phyloP scores from a whole-genome alignment of 495 filamentous ascomycete genomes.

The Hypoxylon subgilvum region DNA sequence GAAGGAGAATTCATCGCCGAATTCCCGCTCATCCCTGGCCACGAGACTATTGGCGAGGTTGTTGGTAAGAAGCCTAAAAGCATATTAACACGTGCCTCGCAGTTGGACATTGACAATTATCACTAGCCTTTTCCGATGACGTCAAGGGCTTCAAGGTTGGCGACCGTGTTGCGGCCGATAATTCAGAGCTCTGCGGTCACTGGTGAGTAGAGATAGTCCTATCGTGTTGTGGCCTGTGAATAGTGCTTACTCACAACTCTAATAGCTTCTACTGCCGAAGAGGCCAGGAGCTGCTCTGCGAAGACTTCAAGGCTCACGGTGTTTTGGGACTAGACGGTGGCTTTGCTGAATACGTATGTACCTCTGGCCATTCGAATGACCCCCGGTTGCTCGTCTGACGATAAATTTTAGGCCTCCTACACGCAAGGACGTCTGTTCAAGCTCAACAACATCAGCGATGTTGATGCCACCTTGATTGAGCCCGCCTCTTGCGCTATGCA shows the following conservation, averaged over 20 bases:
- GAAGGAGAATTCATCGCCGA: constrained; percentile 54
- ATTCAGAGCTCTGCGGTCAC: constrained; percentile 70
- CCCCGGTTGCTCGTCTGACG: constrained; percentile 4
- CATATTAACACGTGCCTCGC: background rate
- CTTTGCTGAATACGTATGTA: constrained; percentile 69
- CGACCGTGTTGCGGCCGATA: constrained; percentile 67
- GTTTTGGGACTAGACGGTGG: constrained; percentile 67
- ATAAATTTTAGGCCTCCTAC: constrained; percentile 43
- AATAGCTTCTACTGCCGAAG: constrained; percentile 70
- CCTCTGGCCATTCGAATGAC: constrained; percentile 39
- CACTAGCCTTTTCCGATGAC: constrained; percentile 39
- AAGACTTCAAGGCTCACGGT: constrained; percentile 71
- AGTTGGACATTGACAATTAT: constrained; percentile 1
- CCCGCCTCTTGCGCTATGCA: constrained; percentile 75
- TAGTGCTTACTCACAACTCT: constrained; percentile 7
- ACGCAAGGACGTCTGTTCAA: constrained; percentile 70
- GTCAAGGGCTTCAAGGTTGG: constrained; percentile 69
- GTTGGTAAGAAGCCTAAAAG: constrained; percentile 39
- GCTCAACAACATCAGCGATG: constrained; percentile 70
- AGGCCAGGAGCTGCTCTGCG: constrained; percentile 71
- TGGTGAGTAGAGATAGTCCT: constrained; percentile 47
- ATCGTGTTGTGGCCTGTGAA: background rate
- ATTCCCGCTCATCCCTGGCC: constrained; percentile 52
- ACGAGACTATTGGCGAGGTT: constrained; percentile 64
- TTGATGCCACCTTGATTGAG: constrained; percentile 76